Conservation (phyloP, 257 asterid species). For the Ballota nigra region DNA sequence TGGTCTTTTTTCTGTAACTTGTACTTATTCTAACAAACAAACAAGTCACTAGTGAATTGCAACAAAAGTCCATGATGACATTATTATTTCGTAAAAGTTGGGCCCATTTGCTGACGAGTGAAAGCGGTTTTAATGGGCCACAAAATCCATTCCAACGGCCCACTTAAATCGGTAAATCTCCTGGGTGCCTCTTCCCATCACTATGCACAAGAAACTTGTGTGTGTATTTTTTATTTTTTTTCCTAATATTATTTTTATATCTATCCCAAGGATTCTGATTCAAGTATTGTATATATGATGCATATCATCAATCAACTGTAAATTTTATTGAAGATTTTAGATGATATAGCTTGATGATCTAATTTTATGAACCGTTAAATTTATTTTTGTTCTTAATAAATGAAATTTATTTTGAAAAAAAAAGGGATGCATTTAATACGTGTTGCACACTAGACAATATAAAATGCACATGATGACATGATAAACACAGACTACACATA, state of each 20-base stretch:
- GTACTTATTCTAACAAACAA: constrained; percentile 19
- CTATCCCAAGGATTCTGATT: neutral
- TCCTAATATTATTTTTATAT: neutral
- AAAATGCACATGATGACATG: neutral
- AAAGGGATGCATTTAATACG: neutral
- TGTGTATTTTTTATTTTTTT: neutral
- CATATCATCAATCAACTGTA: neutral
- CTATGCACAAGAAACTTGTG: neutral
- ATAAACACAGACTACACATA: neutral
- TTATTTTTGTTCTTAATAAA: neutral
- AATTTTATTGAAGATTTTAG: neutral
- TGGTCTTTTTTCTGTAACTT: constrained; percentile 1
- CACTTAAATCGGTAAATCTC: constrained; percentile 33
- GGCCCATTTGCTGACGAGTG: constrained; percentile 38
- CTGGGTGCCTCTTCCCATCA: constrained; percentile 13
- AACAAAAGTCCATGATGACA: constrained; percentile 30
- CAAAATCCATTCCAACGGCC: constrained; percentile 38
- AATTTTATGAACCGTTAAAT: neutral
- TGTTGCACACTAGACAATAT: no score
- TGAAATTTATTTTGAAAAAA: no score
- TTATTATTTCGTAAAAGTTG: constrained; percentile 31
- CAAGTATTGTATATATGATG: neutral
- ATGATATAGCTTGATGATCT: neutral
- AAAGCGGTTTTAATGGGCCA: constrained; percentile 41
- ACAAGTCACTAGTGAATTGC: neutral